A percentile compares a stretch with the other conserved stretches of the same genome.
Evolutionary conservation across 2,329 filamentous ascomycete genomes (phyloP).

Genomic region (Cordyceps militaris): DNA sequence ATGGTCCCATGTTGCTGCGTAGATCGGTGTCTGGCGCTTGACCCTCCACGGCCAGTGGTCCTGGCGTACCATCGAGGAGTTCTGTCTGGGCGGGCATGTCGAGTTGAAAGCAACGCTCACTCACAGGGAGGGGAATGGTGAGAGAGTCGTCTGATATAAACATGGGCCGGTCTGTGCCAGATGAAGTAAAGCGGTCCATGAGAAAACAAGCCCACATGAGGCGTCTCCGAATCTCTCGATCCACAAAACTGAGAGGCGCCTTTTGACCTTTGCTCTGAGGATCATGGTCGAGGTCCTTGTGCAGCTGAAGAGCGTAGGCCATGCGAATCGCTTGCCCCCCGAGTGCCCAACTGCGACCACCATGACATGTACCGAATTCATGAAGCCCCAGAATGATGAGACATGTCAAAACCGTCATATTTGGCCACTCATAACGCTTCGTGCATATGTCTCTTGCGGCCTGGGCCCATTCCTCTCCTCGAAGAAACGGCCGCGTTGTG

Average conservation of each 20-base stretch:
- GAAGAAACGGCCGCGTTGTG: conserved; percentile 67
- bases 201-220: conserved; percentile 98
- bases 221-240: conserved; percentile 83
- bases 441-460: conserved; percentile 82
- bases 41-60: conserved; percentile 53
- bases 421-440: conserved; percentile 85
- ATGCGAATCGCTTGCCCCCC: conserved; percentile 93
- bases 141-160: conserved; percentile 87
- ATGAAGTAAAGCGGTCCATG: conserved; percentile 97
- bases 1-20: conserved; percentile 87
- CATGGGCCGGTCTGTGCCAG: conserved; percentile 83
- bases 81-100: conserved; percentile 88
- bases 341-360: conserved; percentile 90
- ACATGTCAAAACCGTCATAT: conserved; percentile 90
- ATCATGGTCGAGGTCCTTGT: conserved; percentile 83
- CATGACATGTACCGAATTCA: conserved; percentile 95
- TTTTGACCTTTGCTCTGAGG: conserved; percentile 57
- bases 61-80: conserved; percentile 64
- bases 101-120: conserved; percentile 81
- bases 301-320: conserved; percentile 91
- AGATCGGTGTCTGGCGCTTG: conserved; percentile 53
- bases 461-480: conserved; percentile 85
- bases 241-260: conserved; percentile 74
- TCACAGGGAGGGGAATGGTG: conserved; percentile 83
- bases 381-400: conserved; percentile 83